Base-by-base conservation (phyloP, 2,329 filamentous ascomycete species). In the Chrysoporthe austroafricana region DNA sequence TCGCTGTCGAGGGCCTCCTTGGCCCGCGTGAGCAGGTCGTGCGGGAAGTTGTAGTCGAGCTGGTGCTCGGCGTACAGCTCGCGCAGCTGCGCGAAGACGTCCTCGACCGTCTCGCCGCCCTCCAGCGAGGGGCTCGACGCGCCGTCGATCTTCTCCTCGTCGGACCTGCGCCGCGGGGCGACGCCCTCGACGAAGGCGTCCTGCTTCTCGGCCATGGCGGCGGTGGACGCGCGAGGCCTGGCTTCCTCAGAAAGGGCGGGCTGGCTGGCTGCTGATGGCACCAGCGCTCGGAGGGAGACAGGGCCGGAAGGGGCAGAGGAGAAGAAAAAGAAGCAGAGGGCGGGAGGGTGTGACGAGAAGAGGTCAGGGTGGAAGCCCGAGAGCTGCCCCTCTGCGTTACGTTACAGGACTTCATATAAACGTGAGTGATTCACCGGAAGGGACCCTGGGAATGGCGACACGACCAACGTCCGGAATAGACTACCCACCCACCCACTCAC, bases 11-110 rank as follows among this genome's bases (percentile, higher is more conserved):
- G 36, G 64, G 64, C 64, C 6, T 46, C 59, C 64, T 57, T 66
- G 48, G 64, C 64, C 5, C 59, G 58, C 18, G 1, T 6, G 36
- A 66, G 64, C 26, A 66, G 42, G 36, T 57, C 64, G 14, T 62
- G 58, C 1, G 64, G 64, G 21, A 66, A 66, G 59, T 66, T 66
- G 64, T 46, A 66, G 48, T 66, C 64, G 46, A 66, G 58, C 50
- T 66, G n/a, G 64, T 66, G 64, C 48, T 62, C 64, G 39, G 48
- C 58, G 32, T 66, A 66, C n/a, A 66, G 58, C 48, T 57, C 64
- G 9, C 64, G 64, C 48, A 66, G 64, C 64, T 62, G 64, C 16
- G 39, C 50, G 14, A 66, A 62, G 50, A n/a, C 64, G 42, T 66
- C 64, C n/a, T 54, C 58, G 4, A 56, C 61, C 26, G 39, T 21